phyloP scores from a whole-genome alignment of 192 early-diverging fungal genomes.

The Pilaira anomala region DNA sequence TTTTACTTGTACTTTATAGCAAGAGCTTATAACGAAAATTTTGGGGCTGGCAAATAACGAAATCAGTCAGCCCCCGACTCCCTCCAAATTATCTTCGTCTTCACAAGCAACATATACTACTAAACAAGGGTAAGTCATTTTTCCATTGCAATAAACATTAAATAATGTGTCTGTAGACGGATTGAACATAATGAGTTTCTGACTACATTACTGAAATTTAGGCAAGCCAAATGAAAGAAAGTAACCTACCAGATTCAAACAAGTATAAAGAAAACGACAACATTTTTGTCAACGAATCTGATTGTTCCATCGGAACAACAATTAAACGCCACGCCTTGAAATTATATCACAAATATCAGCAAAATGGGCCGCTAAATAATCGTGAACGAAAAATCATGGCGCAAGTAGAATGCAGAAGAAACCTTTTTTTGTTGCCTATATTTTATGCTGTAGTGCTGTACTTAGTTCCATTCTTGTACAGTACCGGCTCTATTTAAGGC shows the following conservation, averaged over 20 bases:
- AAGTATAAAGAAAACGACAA: slow-evolving; percentile 6
- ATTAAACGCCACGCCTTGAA: slow-evolving; percentile 10
- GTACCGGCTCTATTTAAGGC: too few relatives aligned
- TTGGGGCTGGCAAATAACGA: slow-evolving; percentile 8
- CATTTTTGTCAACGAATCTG: slow-evolving; percentile 6
- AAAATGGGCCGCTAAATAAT: slow-evolving; percentile 3
- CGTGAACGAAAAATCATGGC: slow-evolving; percentile 8
- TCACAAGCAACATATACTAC: slow-evolving; percentile 8
- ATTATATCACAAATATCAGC: slow-evolving; percentile 9
- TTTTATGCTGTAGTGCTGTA: slow-evolving; percentile 5
- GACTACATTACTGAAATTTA: slow-evolving; percentile 7
- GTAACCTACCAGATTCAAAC: slow-evolving; percentile 7
- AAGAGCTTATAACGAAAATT: slow-evolving; percentile 4
- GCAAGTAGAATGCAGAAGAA: slow-evolving; percentile 3
- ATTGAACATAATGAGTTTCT: slow-evolving; percentile 9
- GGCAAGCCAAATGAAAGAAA: slow-evolving; percentile 10
- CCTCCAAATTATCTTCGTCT: slow-evolving; percentile 2
- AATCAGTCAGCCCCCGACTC: slow-evolving; percentile 8
- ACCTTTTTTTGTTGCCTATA: slow-evolving; percentile 7
- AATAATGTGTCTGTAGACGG: slow-evolving; percentile 7
- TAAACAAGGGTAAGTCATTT: slow-evolving; percentile 7
- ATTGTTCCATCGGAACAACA: slow-evolving; percentile 10
- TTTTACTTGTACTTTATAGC: slow-evolving; percentile 10
- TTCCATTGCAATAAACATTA: slow-evolving; percentile 8
- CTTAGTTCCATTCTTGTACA: slow-evolving; percentile 8